Conservation (phyloP, 768 basidiomycete species). For the Tricholoma saponaceum region DNA sequence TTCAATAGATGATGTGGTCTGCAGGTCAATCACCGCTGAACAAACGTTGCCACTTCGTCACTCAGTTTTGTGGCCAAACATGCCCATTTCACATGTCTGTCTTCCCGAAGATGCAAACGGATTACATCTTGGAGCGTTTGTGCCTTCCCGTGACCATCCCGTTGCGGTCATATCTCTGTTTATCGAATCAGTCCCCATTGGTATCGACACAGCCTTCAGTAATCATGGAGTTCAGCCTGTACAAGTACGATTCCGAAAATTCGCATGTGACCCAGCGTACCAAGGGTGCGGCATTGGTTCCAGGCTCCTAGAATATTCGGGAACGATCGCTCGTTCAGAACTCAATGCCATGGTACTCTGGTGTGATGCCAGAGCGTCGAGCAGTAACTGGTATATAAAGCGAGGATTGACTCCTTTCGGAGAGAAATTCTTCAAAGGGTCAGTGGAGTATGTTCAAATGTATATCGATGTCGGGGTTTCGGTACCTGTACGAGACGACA, state of each 20-base stretch:
- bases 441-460: slow-evolving; percentile 57
- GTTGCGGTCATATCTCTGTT: slow-evolving; percentile 59
- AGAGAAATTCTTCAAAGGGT: slow-evolving; percentile 46
- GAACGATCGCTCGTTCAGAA: slow-evolving; percentile 28
- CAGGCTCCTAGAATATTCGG: slow-evolving; percentile 36
- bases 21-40: slow-evolving; percentile 29
- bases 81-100: slow-evolving; percentile 42
- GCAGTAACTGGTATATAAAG: slow-evolving; percentile 43
- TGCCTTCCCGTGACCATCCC: slow-evolving; percentile 29
- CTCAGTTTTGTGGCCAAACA: slow-evolving; percentile 54
- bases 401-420: slow-evolving; percentile 50
- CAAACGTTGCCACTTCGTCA: slow-evolving; percentile 50
- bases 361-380: slow-evolving; percentile 50
- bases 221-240: slow-evolving; percentile 1
- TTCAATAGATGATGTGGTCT: background rate
- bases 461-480: slow-evolving; percentile 12
- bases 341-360: slow-evolving; percentile 41
- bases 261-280: slow-evolving; percentile 48
- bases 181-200: slow-evolving; percentile 31
- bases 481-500: background rate
- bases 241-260: slow-evolving; percentile 53
- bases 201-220: slow-evolving; percentile 14
- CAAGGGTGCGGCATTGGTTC: slow-evolving; percentile 54
- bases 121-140: slow-evolving; percentile 54
- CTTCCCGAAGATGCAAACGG: slow-evolving; percentile 50